Conservation (phyloP, 306 rosid species). For the Quercus mongolica region DNA sequence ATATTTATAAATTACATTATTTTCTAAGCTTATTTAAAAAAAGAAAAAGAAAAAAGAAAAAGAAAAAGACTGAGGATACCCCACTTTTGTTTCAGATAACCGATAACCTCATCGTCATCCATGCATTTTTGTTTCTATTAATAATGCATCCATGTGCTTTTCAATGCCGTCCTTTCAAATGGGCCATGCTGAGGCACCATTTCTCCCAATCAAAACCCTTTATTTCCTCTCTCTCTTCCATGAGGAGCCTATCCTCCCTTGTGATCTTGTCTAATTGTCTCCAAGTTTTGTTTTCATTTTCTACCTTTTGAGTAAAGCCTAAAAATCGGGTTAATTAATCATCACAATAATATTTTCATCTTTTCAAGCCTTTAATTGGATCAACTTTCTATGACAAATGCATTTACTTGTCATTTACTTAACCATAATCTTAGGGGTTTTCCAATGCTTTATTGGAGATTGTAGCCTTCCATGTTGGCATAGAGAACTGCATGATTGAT, state of each 20-base stretch:
- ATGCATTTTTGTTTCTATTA: neutral
- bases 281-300: neutral
- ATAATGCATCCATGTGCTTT: conserved; percentile 35
- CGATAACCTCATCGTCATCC: neutral
- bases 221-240: neutral
- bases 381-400: conserved; percentile 16
- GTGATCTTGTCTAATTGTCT: neutral
- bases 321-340: neutral
- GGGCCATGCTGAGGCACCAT: conserved; percentile 14
- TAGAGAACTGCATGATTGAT: conserved; percentile 24
- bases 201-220: neutral
- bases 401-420: conserved; percentile 4
- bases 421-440: neutral
- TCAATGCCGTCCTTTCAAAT: conserved; percentile 6
- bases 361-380: neutral
- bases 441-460: conserved; percentile 25
- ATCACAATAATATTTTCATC: neutral
- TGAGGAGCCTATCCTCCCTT: neutral
- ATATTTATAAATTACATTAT: no score
- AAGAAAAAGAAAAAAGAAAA: neutral
- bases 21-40: neutral
- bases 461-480: conserved; percentile 22
- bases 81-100: conserved; percentile 12
- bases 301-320: neutral
- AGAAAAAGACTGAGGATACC: neutral